A percentile compares a stretch with the other conserved stretches of the same genome.
These are phyloP conservation scores for Halophytophthora batemanensis DNA, from an alignment of 352 stramenopile species.

Conservation along the genomic window DNA sequence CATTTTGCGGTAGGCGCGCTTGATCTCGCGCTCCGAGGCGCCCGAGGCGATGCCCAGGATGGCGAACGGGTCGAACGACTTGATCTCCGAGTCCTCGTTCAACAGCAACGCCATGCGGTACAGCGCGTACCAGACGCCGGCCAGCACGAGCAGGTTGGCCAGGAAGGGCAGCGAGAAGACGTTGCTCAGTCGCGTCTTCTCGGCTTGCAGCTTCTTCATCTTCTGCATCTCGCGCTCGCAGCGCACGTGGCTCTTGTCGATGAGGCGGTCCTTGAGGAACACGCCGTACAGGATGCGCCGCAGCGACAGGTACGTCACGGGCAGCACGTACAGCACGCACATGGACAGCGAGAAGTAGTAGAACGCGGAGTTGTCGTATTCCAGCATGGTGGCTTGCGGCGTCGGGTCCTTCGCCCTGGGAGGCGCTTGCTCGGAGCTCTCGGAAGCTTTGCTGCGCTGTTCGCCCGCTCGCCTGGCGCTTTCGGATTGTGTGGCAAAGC, in stretches of 20 bases:
- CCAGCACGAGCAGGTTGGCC: conserved; percentile 71
- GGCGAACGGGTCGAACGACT: conserved; percentile 97
- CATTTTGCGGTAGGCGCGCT: conserved; percentile 93
- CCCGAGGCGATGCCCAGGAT: conserved; percentile 94
- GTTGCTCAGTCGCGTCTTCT: conserved; percentile 84
- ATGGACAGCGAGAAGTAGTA: conserved; percentile 99
- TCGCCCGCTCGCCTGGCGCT: too few species aligned
- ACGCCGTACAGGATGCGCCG: conserved; percentile 85
- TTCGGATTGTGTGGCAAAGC: too few species aligned
- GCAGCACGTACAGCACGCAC: conserved; percentile 95
- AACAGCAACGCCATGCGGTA: conserved; percentile 90
- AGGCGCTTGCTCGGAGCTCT: too few species aligned
- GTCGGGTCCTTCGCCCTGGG: too few species aligned
- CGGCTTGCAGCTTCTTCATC: conserved; percentile 80
- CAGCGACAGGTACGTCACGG: conserved; percentile 91
- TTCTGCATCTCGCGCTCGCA: conserved; percentile 84
- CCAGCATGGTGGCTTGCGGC: conserved; percentile 74
- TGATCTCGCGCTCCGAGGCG: conserved; percentile 94
- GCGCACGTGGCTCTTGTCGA: conserved; percentile 82
- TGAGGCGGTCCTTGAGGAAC: conserved; percentile 82
- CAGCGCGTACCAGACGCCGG: conserved; percentile 78
- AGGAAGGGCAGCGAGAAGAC: conserved; percentile 81
- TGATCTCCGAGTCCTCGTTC: conserved; percentile 96
- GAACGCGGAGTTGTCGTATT: conserved; percentile 99
- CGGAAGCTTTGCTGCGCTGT: neutral